A percentile compares a stretch with the other conserved stretches of the same genome.
These are phyloP conservation scores for Meyerozyma sp. DNA, from an alignment of 1,139 yeast genomes.

Conservation along the genomic window DNA sequence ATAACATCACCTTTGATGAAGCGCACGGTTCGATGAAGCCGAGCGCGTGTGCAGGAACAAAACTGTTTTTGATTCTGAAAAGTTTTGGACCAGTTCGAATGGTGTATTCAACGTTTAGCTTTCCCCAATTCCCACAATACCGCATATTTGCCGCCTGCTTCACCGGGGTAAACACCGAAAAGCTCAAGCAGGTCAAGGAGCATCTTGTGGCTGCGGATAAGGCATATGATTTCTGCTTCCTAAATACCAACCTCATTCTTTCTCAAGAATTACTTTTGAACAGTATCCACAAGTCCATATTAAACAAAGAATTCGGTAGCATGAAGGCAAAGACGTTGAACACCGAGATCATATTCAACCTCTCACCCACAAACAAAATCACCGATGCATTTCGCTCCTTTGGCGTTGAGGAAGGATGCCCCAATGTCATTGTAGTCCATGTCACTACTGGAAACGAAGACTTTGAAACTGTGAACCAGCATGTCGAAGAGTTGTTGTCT, in stretches of 20 bases:
- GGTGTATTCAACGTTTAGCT: constrained; percentile 7
- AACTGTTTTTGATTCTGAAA: neutral
- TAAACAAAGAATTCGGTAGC: constrained; percentile 18
- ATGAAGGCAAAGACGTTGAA: constrained; percentile 38
- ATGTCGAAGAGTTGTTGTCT: constrained; percentile 14
- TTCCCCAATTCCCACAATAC: constrained; percentile 32
- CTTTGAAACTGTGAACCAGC: constrained; percentile 8
- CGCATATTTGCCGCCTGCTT: constrained; percentile 21
- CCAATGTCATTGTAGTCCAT: constrained; percentile 28
- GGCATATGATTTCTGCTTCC: constrained; percentile 36
- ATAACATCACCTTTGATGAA: neutral
- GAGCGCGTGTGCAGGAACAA: neutral
- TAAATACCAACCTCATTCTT: constrained; percentile 32
- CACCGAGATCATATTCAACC: constrained; percentile 37
- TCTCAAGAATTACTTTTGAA: constrained; percentile 33
- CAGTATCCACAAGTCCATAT: constrained; percentile 31
- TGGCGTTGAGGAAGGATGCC: constrained; percentile 31
- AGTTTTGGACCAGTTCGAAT: neutral
- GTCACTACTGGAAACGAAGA: constrained; percentile 12
- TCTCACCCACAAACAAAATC: constrained; percentile 41
- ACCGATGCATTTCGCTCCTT: constrained; percentile 39
- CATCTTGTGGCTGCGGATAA: constrained; percentile 25
- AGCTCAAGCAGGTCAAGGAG: constrained; percentile 21
- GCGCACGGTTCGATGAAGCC: neutral
- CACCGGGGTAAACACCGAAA: constrained; percentile 13